Evolutionary conservation across 2,329 filamentous ascomycete genomes (phyloP).

Genomic region (Colletotrichum phormii): DNA sequence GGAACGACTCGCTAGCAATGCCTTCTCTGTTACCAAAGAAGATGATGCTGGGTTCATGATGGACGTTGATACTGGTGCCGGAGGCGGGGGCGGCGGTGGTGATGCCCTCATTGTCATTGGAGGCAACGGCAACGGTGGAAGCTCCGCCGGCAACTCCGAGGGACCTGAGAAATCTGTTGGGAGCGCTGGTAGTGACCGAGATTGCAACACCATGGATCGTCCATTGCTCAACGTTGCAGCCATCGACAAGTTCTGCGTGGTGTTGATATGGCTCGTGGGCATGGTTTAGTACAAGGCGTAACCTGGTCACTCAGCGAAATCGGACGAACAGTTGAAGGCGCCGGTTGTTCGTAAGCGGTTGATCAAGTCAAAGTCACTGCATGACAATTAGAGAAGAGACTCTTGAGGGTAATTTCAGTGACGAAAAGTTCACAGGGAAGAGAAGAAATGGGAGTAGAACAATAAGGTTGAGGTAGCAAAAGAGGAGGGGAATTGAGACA

Average conservation of each 20-base stretch:
- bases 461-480: not conserved
- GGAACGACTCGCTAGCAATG: not conserved
- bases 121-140: conserved; percentile 9
- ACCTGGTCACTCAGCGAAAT: not conserved
- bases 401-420: too few relatives aligned
- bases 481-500: not conserved
- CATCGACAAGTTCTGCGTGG: not conserved
- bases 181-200: not conserved
- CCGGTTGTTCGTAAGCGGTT: not conserved
- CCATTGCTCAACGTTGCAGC: not conserved
- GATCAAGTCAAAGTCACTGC: not conserved
- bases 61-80: not conserved
- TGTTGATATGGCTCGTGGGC: not conserved
- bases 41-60: not conserved
- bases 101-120: conserved; percentile 2
- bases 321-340: not conserved
- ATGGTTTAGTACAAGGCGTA: not conserved
- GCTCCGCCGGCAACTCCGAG: not conserved
- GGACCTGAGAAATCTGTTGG: not conserved
- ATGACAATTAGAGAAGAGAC: too few relatives aligned
- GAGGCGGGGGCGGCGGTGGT: not conserved
- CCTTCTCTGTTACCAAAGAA: conserved; percentile 13
- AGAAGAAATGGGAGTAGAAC: not conserved
- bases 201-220: not conserved
- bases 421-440: not conserved